phyloP scores from a whole-genome alignment of 176 grass and related monocot genomes.

The Paspalum vaginatum region DNA sequence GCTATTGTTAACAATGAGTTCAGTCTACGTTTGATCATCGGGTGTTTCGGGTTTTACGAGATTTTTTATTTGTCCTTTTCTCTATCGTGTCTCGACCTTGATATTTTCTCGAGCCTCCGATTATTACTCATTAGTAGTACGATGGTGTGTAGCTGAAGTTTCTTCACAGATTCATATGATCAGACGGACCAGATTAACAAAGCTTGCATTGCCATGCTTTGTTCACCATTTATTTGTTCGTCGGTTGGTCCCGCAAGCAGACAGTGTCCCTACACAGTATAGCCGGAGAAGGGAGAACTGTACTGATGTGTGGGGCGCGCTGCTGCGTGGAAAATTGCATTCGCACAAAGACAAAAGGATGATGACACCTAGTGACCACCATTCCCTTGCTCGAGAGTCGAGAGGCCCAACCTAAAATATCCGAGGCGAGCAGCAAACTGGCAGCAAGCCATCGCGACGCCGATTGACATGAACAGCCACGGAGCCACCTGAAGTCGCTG shows the following conservation, averaged over 20 bases:
- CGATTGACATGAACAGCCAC: neutral
- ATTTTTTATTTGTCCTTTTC: too few relatives aligned
- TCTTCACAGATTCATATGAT: too few relatives aligned
- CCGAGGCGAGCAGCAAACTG: neutral
- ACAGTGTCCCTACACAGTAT: neutral
- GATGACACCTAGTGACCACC: slow-evolving; percentile 3
- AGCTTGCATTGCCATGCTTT: neutral
- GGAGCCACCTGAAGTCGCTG: neutral
- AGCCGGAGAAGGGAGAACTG: too few relatives aligned
- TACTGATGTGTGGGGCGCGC: neutral
- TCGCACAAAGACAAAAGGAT: neutral
- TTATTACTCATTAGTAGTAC: too few relatives aligned
- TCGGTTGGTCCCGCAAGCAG: neutral
- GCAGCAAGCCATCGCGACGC: neutral
- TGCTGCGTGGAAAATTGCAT: slow-evolving; percentile 9
- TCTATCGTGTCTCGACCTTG: too few relatives aligned
- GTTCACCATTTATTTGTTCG: neutral
- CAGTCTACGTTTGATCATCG: too few relatives aligned
- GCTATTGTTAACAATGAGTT: too few relatives aligned
- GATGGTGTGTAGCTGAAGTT: too few relatives aligned
- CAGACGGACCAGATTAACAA: neutral
- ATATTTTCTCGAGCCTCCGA: too few relatives aligned
- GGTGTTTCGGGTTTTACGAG: too few relatives aligned
- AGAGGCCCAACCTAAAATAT: slow-evolving; percentile 28
- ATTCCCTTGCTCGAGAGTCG: slow-evolving; percentile 1